These are phyloP conservation scores for Pichia sp. DNA, from an alignment of 1,139 yeast genomes.

Conservation along the genomic window DNA sequence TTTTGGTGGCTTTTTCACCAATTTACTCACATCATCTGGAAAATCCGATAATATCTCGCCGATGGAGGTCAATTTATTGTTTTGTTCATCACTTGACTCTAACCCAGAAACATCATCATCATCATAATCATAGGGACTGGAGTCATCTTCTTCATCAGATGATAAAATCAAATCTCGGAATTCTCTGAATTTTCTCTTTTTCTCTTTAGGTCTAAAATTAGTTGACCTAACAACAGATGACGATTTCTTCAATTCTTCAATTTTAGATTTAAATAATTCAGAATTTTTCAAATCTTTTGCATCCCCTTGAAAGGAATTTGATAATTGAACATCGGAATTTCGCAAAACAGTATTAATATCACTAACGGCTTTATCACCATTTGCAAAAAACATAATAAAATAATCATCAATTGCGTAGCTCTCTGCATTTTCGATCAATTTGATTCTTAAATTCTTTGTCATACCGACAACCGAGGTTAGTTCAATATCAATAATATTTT, in stretches of 20 bases:
- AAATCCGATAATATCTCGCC: background rate
- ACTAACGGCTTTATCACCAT: conserved; percentile 32
- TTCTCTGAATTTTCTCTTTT: conserved; percentile 2
- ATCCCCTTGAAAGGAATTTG: conserved; percentile 18
- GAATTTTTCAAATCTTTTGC: conserved; percentile 18
- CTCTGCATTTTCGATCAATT: conserved; percentile 46
- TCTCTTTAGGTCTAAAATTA: conserved; percentile 12
- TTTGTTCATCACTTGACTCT: too few species aligned
- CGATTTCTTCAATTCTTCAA: conserved; percentile 22
- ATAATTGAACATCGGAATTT: conserved; percentile 24
- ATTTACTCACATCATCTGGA: background rate
- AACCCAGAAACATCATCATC: too few species aligned
- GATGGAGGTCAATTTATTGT: background rate
- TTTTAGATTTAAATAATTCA: conserved; percentile 22
- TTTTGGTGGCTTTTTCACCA: background rate
- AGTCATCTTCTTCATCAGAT: conserved; percentile 13
- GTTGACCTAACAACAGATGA: conserved; percentile 24
- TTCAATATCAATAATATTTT: conserved; percentile 58
- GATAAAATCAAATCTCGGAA: conserved; percentile 8
- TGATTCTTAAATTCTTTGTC: conserved; percentile 35
- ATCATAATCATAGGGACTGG: too few species aligned
- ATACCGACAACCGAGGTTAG: conserved; percentile 43
- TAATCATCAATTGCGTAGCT: conserved; percentile 59
- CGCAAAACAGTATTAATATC: conserved; percentile 24
- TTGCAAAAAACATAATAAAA: conserved; percentile 58